Percentiles rank a stretch among this genome's conserved stretches.
Evolutionary conservation across 192 early-diverging fungal genomes (phyloP).

Genomic region (Oehlia diaphana): DNA sequence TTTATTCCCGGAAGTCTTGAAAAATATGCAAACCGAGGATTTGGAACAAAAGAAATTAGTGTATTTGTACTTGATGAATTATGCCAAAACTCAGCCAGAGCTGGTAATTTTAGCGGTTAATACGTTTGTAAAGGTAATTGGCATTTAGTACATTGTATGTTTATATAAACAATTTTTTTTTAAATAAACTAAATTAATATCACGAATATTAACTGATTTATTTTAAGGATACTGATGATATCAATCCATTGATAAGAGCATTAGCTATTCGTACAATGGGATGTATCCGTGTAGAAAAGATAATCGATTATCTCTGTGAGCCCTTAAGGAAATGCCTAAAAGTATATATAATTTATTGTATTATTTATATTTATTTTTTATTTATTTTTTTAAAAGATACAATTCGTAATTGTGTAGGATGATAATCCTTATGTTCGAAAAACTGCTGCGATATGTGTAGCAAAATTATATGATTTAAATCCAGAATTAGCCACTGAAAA

Average conservation of each 20-base stretch:
- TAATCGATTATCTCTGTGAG: slow-evolving; percentile 90
- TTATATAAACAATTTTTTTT: no score
- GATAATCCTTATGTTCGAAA: slow-evolving; percentile 97
- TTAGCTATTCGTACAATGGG: slow-evolving; percentile 99
- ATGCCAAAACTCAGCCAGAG: slow-evolving; percentile 94
- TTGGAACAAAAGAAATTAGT: slow-evolving; percentile 97
- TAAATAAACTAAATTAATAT: no score
- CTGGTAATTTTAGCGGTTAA: slow-evolving; percentile 96
- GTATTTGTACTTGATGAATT: slow-evolving; percentile 98
- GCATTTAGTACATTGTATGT: neutral
- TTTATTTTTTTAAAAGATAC: neutral
- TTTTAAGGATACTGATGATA: slow-evolving; percentile 85
- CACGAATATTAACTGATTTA: neutral
- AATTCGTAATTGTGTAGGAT: slow-evolving; percentile 55
- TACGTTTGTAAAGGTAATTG: slow-evolving; percentile 90
- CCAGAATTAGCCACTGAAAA: slow-evolving; percentile 88
- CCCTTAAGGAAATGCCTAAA: slow-evolving; percentile 87
- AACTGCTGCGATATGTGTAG: slow-evolving; percentile 94
- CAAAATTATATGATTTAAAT: slow-evolving; percentile 92
- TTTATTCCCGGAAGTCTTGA: slow-evolving; percentile 95
- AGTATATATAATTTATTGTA: slow-evolving; percentile 36
- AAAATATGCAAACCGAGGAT: slow-evolving; percentile 99
- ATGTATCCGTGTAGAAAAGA: slow-evolving; percentile 92
- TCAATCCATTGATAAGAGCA: slow-evolving; percentile 92
- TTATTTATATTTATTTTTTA: neutral